These are phyloP conservation scores for Miscanthus lutarioriparius DNA, from an alignment of 176 grass and related monocot species.

Conservation along the genomic window DNA sequence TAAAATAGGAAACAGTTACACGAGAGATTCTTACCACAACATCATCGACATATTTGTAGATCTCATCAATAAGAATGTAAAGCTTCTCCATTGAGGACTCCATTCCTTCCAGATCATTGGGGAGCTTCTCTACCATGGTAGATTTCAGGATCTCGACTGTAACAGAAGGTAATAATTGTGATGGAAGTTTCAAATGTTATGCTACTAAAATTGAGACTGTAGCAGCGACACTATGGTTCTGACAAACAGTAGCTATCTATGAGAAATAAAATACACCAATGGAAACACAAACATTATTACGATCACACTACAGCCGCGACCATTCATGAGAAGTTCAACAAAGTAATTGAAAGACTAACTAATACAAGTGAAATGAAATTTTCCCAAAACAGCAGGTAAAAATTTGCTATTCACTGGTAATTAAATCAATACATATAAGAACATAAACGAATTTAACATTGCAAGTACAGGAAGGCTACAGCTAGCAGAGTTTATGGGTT, in stretches of 20 bases:
- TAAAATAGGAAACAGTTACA: neutral
- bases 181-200: neutral
- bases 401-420: neutral
- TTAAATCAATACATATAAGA: neutral
- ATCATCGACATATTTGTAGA: conserved; percentile 92
- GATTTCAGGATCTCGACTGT: conserved; percentile 85
- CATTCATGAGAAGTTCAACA: neutral
- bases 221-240: neutral
- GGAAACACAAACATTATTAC: neutral
- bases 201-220: neutral
- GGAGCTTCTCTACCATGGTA: conserved; percentile 77
- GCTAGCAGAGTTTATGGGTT: neutral
- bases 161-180: neutral
- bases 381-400: neutral
- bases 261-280: neutral
- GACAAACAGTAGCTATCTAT: neutral
- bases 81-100: conserved; percentile 86
- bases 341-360: neutral
- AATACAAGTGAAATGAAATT: neutral
- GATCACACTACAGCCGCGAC: neutral
- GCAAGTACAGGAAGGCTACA: neutral
- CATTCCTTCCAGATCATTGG: conserved; percentile 91
- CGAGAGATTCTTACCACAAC: conserved; percentile 62
- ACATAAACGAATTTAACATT: neutral
- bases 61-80: conserved; percentile 78